Percentiles rank a stretch among this genome's conserved stretches.
These are phyloP conservation scores for Conticribra guillardii DNA, from an alignment of 108 stramenopile genomes.

Conservation along the genomic window DNA sequence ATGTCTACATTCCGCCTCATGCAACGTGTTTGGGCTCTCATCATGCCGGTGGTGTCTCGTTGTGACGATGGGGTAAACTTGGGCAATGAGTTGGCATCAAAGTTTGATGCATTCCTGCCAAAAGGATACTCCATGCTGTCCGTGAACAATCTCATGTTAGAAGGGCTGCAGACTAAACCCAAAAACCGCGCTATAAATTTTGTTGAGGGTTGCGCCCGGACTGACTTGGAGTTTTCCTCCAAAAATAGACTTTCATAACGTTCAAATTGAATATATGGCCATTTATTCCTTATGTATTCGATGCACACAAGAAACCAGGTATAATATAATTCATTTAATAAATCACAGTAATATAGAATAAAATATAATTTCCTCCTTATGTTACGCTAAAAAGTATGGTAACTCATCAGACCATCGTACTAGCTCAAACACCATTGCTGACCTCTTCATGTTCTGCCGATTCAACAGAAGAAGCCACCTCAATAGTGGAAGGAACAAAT, in stretches of 20 bases:
- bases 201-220: conserved; percentile 30
- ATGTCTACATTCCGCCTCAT: conserved; percentile 9
- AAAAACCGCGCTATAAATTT: neutral
- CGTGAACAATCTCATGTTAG: conserved; percentile 5
- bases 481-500: conserved; percentile 18
- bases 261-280: no score
- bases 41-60: conserved; percentile 2
- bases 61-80: conserved; percentile 4
- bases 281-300: no score
- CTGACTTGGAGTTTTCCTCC: conserved; percentile 3
- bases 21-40: conserved; percentile 20
- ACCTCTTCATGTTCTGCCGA: no score
- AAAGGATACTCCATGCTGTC: conserved; percentile 39
- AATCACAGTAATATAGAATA: no score
- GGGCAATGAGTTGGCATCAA: conserved; percentile 6
- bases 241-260: neutral
- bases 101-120: conserved; percentile 31
- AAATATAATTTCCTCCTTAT: no score
- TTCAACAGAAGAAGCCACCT: neutral
- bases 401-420: no score
- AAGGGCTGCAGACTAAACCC: neutral
- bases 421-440: no score
- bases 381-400: no score
- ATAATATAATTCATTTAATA: no score
- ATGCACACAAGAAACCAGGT: no score